Evolutionary conservation across 208 protist genomes (phyloP).

Genomic region (Leishmania gerbilli): DNA sequence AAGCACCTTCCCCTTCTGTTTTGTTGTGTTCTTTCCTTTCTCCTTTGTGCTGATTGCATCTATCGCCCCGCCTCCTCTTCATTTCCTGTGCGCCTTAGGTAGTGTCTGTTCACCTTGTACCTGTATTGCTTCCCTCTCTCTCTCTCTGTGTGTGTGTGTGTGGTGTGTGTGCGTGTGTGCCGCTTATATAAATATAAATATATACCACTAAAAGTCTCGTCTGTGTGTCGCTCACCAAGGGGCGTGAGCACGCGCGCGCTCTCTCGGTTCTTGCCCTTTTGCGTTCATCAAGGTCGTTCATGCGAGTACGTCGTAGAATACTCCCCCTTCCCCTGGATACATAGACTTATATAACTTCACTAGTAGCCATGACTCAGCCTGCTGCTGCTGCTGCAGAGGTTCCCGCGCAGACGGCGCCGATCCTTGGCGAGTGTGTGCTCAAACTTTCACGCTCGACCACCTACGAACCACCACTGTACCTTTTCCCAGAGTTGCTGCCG

Average conservation of each 20-base stretch:
- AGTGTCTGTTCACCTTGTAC: background rate
- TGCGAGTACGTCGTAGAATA: background rate
- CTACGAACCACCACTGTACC: constrained; percentile 88
- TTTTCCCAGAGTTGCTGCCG: constrained; percentile 83
- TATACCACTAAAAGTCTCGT: too few relatives aligned
- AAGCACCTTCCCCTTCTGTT: background rate
- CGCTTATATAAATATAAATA: background rate
- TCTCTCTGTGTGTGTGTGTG: background rate
- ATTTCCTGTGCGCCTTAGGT: background rate
- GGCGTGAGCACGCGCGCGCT: background rate
- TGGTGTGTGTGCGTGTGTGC: background rate
- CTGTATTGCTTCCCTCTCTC: constrained; percentile 2
- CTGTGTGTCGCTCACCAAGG: background rate
- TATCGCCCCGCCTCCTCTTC: background rate
- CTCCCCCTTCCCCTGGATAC: background rate
- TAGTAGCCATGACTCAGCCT: background rate
- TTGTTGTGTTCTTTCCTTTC: background rate
- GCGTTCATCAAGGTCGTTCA: background rate
- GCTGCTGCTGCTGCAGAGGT: background rate
- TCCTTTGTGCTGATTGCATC: background rate
- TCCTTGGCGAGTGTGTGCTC: constrained; percentile 74
- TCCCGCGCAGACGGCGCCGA: background rate
- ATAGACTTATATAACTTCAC: background rate
- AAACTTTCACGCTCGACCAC: constrained; percentile 52
- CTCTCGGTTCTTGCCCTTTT: background rate